Conservation (phyloP, 2,329 filamentous ascomycete genomes). For the Boeremia exigua region DNA sequence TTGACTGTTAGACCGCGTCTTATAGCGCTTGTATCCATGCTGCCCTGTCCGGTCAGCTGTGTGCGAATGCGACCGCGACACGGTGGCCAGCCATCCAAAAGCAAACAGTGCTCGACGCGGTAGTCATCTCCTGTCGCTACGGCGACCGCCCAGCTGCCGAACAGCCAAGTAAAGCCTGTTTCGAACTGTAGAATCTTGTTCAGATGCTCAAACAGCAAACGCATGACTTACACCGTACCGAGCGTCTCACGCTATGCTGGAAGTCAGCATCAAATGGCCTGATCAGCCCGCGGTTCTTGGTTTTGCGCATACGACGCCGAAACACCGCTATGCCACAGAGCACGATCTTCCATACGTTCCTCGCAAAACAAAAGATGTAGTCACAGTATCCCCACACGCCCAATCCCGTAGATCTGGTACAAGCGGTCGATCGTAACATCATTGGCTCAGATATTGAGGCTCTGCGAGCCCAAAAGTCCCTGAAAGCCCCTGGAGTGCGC, state of each 20-base stretch:
- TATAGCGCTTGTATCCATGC: not conserved
- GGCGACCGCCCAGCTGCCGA: not conserved
- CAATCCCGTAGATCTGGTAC: slow-evolving; percentile 7
- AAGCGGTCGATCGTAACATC: not conserved
- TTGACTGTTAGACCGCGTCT: not conserved
- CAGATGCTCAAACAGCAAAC: not conserved
- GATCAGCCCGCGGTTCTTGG: not conserved
- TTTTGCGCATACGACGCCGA: not conserved
- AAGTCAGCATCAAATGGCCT: not conserved
- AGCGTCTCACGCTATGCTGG: slow-evolving; percentile 1
- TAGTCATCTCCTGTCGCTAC: slow-evolving; percentile 10
- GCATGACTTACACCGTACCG: not conserved
- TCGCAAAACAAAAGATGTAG: not conserved
- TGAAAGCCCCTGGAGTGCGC: not conserved
- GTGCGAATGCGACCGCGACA: not conserved
- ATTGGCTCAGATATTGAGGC: slow-evolving; percentile 11
- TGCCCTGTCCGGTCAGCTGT: not conserved
- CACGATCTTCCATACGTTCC: not conserved
- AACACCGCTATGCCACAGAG: not conserved
- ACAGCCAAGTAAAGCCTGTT: not conserved
- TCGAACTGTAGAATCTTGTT: not conserved
- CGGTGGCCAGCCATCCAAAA: slow-evolving; percentile 1
- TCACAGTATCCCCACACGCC: slow-evolving; percentile 1
- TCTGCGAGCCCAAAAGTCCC: slow-evolving; percentile 1
- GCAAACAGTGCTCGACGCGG: not conserved